Evolutionary conservation across 345 rosid species (phyloP).

Genomic region (Eucalyptus decipiens): DNA sequence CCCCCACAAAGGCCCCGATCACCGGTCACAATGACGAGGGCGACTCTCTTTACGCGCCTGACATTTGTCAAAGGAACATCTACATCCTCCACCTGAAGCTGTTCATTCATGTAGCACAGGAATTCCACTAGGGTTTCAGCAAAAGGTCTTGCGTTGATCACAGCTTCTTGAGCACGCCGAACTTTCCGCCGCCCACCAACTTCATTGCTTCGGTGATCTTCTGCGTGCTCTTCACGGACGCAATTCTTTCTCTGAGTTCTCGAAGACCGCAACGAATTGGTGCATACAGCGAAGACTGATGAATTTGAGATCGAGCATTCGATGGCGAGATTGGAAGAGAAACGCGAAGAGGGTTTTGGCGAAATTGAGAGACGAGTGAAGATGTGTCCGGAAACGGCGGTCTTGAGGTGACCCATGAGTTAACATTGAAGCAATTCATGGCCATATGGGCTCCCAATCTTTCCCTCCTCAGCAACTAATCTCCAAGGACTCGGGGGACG

Average conservation of each 20-base stretch:
- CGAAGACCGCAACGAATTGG: conserved; percentile 43
- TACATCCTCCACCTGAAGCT: conserved; percentile 44
- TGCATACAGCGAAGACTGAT: not conserved
- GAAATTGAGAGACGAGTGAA: conserved; percentile 1
- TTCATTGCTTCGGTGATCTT: conserved; percentile 87
- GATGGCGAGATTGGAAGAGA: not conserved
- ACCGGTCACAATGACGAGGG: conserved; percentile 51
- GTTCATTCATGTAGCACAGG: conserved; percentile 36
- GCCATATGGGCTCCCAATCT: not conserved
- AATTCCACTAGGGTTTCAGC: conserved; percentile 43
- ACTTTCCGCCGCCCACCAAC: conserved; percentile 69
- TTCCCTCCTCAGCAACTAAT: not conserved
- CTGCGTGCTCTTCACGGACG: conserved; percentile 45
- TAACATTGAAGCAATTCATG: conserved; percentile 22
- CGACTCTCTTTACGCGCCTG: conserved; percentile 74
- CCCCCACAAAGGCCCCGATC: conserved; percentile 86
- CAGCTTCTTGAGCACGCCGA: conserved; percentile 86
- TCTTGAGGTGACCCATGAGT: conserved; percentile 10
- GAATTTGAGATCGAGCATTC: not conserved
- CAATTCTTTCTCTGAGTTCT: conserved; percentile 48
- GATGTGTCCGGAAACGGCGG: conserved; percentile 1
- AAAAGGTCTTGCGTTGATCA: conserved; percentile 66
- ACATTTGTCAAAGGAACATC: conserved; percentile 57
- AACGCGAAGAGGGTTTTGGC: conserved; percentile 10
- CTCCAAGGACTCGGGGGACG: not conserved